Evolutionary conservation across 495 filamentous ascomycete genomes (phyloP), one percentile per base, ranked within the genome.

Genomic region (Talaromyces liani): DNA sequence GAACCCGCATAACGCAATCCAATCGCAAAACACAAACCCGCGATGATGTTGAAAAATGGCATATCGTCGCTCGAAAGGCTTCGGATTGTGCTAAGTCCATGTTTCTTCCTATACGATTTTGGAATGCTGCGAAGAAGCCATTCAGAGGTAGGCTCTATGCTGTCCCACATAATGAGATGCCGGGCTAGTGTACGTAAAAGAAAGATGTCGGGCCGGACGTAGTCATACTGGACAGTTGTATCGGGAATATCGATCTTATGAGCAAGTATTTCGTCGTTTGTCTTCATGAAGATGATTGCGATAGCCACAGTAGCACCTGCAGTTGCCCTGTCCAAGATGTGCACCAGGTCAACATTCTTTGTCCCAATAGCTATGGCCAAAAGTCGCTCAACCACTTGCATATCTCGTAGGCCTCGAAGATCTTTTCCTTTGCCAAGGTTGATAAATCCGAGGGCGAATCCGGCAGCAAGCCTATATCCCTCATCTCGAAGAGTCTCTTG

Each of bases 241-340:
- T 97, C 90, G 5, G 95, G 94, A 1, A 97, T 86, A 71, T 97
- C 91, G 41, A 99, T 88, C 77, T 96, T 98, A 61, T 87, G 84
- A 4, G 94, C 95, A 55, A 99, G 79, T n/a, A 86, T 85, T 61
- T 87, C 83, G 69, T 99, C 90, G 62, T 93, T 89, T 0, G 95
- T 91, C 72, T 97, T 98, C 92, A 99, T 95, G 73, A 92, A 99
- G 54, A 98, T 93, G 47, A 98, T 83, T n/a, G 91, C 87, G 57
- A 97, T 81, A 3, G 94, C 92, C 57, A 98, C 82, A 2, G 91
- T 92, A 1, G 94, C 92, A 47, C 88, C 93, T 34, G 94, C 90
- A 20, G 91, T 94, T 25, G 94, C 92, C 68, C 92, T 88, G 66
- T 99, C 94, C 1, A 98, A 82, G 18, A 97, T 84, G 68, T 99